Base-by-base conservation (phyloP, 108 stramenopile genomes). In the Pseudonitzschia multiseries region DNA sequence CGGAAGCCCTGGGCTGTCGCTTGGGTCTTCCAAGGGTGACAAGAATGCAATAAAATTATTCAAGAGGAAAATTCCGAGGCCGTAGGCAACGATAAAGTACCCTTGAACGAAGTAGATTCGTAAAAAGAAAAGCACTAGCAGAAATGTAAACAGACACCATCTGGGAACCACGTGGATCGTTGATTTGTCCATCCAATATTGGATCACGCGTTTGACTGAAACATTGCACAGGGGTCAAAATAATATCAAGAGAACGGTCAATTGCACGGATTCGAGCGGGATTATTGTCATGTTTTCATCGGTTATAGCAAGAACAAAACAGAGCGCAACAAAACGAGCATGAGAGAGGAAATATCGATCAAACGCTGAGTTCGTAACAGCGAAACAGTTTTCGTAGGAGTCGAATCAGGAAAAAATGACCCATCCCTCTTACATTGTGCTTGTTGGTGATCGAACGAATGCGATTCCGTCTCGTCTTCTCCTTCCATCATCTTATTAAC, bases 1-100 rank as follows among this genome's bases (percentile, higher is more conserved):
- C 29, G 95, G 91, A 4, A 96, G 75, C 18, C 77, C 73, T 12
- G 84, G 77, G 24, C 81, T 83, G 31, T 81, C 81, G 33, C 73
- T 78, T 1, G 96, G 97, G 71, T 96, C 95, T 31, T 96, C 94
- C 74, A 95, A 73, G 12, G 99, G 99, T 27, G 93, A 90, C 31
- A 99, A 81, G 75, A 99, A 99, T 57, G 97, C 98, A 76, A 99
- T 99, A 75, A 99, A 96, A 74, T 98, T 96, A 79, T 99, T 99
- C 70, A 99, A 81, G 29, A 99, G 93, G 75, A 89, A 99, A 40
- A 99, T 98, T 33, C 99, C 99, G 48, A 99, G 86, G 2, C 97
- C 99, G 84, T 99, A 99, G 1, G 99, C 97, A 28, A 99, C 95
- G 75, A 99, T 98, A 81, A 97, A 99, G 83, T 96, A 99, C 15